Evolutionary conservation across 1,284 basidiomycete genomes (phyloP).

Genomic region (Fistulinella cinereoalba): DNA sequence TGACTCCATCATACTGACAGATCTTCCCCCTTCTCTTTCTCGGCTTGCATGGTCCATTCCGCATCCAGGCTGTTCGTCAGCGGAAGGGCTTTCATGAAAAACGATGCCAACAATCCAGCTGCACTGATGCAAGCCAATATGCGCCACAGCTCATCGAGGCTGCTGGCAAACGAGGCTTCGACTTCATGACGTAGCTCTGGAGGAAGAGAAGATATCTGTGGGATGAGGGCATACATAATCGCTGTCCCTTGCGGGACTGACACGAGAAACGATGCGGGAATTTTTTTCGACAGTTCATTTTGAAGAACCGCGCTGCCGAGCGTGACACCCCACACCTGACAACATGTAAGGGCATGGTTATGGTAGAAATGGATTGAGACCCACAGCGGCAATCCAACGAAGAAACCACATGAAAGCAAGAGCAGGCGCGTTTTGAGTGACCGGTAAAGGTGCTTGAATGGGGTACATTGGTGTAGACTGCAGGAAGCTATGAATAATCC

Average conservation of each 20-base stretch:
- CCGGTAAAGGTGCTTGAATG: constrained; percentile 36
- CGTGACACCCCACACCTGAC: constrained; percentile 32
- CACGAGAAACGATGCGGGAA: constrained; percentile 23
- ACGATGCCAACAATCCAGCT: not conserved
- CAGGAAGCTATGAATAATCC: not conserved
- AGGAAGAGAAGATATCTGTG: constrained; percentile 1
- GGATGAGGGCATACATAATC: constrained; percentile 10
- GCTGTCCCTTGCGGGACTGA: constrained; percentile 8
- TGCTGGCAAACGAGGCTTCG: constrained; percentile 2
- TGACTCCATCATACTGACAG: no score
- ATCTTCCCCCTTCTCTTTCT: not conserved
- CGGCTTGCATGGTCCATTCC: constrained; percentile 2
- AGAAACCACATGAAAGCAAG: constrained; percentile 34
- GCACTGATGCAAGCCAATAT: not conserved
- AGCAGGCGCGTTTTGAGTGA: constrained; percentile 31
- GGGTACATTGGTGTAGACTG: constrained; percentile 14
- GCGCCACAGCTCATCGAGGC: constrained; percentile 1
- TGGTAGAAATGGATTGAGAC: not conserved
- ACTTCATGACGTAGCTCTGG: not conserved
- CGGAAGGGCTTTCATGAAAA: constrained; percentile 4
- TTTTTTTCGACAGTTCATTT: constrained; percentile 26
- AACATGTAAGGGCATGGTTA: not conserved
- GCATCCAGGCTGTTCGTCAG: constrained; percentile 1
- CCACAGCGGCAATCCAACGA: constrained; percentile 25
- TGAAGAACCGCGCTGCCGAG: constrained; percentile 33